Evolutionary conservation across 177 flowering plant genomes (phyloP), one percentile per base, ranked within the genome.

Genomic region (Vitis hybrid): DNA sequence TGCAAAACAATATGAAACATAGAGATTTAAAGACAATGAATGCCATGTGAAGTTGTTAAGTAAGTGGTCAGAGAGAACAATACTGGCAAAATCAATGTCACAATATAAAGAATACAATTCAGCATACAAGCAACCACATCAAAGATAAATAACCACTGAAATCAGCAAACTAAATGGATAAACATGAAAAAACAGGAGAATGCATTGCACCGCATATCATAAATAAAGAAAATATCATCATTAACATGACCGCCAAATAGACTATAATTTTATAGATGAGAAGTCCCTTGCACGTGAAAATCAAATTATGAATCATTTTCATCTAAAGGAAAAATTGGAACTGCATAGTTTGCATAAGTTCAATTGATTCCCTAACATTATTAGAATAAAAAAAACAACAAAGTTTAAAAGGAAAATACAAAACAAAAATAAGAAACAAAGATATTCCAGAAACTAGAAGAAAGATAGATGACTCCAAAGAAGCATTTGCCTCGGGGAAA

Each of bases 1-100:
- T 88, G 76, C 63, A 77, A 48, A 50, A 74, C 3, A 10, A 58
- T 50, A 16, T 10, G 45, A 48, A 11, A 61, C 11, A 15, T 18
- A 45, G 10, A 19, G 20, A 45, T 61, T 39, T 45, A 26, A 12
- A 31, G 10, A 22, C 62, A 26, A 3, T 10, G 34, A 13, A 13
- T 8, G 14, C 7, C 48, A 60, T 14, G 11, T 39, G 7, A 61
- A 34, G 12, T 34, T 14, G n/a, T 61, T 34, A 49, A 29, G 31
- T 2, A 34, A 61, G 64, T 31, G 22, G 34, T 2, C 2, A 3
- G 3, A 13, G 10, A 5, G 29, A 10, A 11, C n/a, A 12, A 59
- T 5, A 10, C 5, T 14, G 1, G 5, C 10, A 29, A 16, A 4
- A 29, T 29, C 10, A 60, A 9, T 15, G 14, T 8, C 15, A 13